Evolutionary conservation across 2,329 filamentous ascomycete species (phyloP).

Genomic region (Ilyonectria sp.): DNA sequence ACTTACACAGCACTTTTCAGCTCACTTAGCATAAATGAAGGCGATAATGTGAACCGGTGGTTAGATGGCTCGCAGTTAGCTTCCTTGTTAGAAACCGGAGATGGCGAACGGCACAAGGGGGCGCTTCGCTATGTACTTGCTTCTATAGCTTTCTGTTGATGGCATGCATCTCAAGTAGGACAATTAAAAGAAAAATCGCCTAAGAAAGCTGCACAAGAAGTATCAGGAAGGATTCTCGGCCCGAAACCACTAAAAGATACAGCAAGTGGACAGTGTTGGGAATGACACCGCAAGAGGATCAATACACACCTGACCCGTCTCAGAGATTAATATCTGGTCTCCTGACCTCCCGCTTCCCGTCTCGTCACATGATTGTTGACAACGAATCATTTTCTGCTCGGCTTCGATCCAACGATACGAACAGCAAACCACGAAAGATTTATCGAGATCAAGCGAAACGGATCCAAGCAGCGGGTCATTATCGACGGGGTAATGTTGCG

Average conservation of each 20-base stretch:
- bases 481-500: too few relatives aligned
- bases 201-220: not conserved
- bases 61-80: not conserved
- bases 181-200: not conserved
- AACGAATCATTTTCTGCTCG: too few relatives aligned
- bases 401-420: too few relatives aligned
- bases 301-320: not conserved
- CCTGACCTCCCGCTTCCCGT: too few relatives aligned
- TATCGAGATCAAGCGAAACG: too few relatives aligned
- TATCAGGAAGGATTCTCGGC: not conserved
- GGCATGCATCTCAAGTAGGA: not conserved
- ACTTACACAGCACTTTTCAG: not conserved
- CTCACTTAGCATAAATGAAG: not conserved
- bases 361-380: too few relatives aligned
- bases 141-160: not conserved
- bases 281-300: not conserved
- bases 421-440: too few relatives aligned
- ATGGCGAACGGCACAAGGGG: not conserved
- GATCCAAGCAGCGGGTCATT: too few relatives aligned
- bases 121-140: not conserved
- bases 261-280: not conserved
- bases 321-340: too few relatives aligned
- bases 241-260: not conserved
- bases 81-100: not conserved
- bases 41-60: not conserved